Evolutionary conservation across 2,329 filamentous ascomycete species (phyloP).

Genomic region (Aspergillus neotritici): DNA sequence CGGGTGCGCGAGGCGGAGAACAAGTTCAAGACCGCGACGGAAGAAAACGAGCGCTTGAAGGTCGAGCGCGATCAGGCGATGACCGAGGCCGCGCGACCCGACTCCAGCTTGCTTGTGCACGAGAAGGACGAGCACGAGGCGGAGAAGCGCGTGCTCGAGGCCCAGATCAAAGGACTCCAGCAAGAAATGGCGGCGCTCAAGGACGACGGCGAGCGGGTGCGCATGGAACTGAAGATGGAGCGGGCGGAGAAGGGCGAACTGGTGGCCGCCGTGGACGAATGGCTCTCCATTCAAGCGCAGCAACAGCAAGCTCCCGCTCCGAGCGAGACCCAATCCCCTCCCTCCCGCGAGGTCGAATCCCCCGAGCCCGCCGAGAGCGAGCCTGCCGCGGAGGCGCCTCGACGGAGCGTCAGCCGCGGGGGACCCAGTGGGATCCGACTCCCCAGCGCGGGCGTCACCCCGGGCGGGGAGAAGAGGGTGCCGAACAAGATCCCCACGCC

Average conservation of each 20-base stretch:
- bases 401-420: slow-evolving; percentile 22
- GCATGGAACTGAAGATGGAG: slow-evolving; percentile 52
- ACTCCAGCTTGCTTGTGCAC: slow-evolving; percentile 39
- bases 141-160: slow-evolving; percentile 63
- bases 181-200: slow-evolving; percentile 66
- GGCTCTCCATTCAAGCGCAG: slow-evolving; percentile 36
- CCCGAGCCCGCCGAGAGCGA: slow-evolving; percentile 11
- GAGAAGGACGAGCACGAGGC: slow-evolving; percentile 59
- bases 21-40: slow-evolving; percentile 61
- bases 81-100: slow-evolving; percentile 49
- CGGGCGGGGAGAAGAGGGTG: slow-evolving; percentile 24
- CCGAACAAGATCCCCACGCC: slow-evolving; percentile 27
- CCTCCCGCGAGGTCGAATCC: slow-evolving; percentile 4
- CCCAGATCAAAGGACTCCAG: slow-evolving; percentile 68
- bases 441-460: slow-evolving; percentile 18
- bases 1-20: slow-evolving; percentile 71
- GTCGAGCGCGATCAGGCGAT: slow-evolving; percentile 61
- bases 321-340: slow-evolving; percentile 2
- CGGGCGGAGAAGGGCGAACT: slow-evolving; percentile 47
- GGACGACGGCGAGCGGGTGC: slow-evolving; percentile 60
- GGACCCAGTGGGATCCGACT: slow-evolving; percentile 28
- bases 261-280: slow-evolving; percentile 44
- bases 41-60: slow-evolving; percentile 70
- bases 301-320: slow-evolving; percentile 15
- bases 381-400: slow-evolving; percentile 15